Evolutionary conservation across 2,329 filamentous ascomycete species (phyloP), one percentile per base, ranked within the genome.

Genomic region (Sclerotinia subarctica): DNA sequence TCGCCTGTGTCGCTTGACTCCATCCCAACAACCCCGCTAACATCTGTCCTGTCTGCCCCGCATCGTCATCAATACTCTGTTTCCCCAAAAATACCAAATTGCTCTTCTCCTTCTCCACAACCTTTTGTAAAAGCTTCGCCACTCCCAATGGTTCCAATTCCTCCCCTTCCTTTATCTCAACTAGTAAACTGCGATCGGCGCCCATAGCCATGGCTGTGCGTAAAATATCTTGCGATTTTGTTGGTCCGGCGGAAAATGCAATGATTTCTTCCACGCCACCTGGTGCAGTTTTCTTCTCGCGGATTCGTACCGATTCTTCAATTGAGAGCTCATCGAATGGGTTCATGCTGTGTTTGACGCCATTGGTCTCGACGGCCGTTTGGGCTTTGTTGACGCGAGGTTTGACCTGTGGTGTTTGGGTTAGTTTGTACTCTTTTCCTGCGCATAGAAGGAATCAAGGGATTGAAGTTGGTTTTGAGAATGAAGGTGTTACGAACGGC

Each of bases 161-260:
- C 72, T 90, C 88, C 68, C 87, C 87, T 53, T 93, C 91, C 72
- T 88, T 86, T 44, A 89, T 82, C 77, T 97, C 92, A 53, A 98
- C 90, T 82, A 95, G 93, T 78, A 99, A 90, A 52, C 83, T 90
- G 29, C 94, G 90, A 85, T 99, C 95, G 21, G 94, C 95, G 73
- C 95, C 95, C 93, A 99, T 97, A 75, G 95, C 95, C 93, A 99
- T 95, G 68, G 95, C 95, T 21, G 94, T 99, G 69, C 95, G 93
- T 67, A 99, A 86, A 21, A 94, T 88, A 78, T 99, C 95, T 75
- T 88, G 87, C 44, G 92, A 86, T 83, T 98, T 99, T 69, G 93
- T 78, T 2, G 94, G 94, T 6, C 95, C 95, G 63, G 93, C 94
- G 66, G 89, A 91, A 79, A 98, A 88, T 75, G 92, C 91, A 78